Evolutionary conservation across 768 basidiomycete species (phyloP).

Genomic region (Fibroporia radiculosa): DNA sequence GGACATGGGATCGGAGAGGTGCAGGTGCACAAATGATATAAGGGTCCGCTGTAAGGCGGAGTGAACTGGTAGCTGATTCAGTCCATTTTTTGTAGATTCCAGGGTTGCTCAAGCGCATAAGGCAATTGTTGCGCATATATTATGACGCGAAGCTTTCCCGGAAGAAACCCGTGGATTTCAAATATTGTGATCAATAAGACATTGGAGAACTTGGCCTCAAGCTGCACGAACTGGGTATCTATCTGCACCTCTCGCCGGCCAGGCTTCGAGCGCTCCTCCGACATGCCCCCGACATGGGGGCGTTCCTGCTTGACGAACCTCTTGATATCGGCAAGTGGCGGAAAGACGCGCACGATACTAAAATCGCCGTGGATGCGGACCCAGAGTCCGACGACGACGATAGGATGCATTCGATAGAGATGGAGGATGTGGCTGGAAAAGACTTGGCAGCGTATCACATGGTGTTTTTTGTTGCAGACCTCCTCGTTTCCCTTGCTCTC

Average conservation of each 20-base stretch:
- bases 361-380: conserved; percentile 15
- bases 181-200: conserved; percentile 21
- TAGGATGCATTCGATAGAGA: conserved; percentile 11
- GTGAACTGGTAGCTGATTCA: too few species aligned
- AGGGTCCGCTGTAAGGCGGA: too few species aligned
- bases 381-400: conserved; percentile 20
- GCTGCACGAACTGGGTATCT: conserved; percentile 21
- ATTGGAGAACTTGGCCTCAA: conserved; percentile 18
- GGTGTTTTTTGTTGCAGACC: conserved; percentile 20
- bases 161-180: conserved; percentile 15
- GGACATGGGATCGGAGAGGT: too few species aligned
- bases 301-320: conserved; percentile 21
- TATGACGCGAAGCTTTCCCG: conserved; percentile 16
- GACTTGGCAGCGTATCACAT: conserved; percentile 20
- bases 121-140: conserved; percentile 20
- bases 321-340: conserved; percentile 23
- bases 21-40: too few species aligned
- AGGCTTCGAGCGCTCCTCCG: conserved; percentile 17
- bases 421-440: conserved; percentile 11
- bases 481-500: conserved; percentile 21
- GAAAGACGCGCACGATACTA: conserved; percentile 8
- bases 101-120: conserved; percentile 17
- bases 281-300: conserved; percentile 17
- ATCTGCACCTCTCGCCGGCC: conserved; percentile 17
- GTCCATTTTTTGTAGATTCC: too few species aligned